Conservation (phyloP, 2,329 filamentous ascomycete species). For the Sporothrix protearum region DNA sequence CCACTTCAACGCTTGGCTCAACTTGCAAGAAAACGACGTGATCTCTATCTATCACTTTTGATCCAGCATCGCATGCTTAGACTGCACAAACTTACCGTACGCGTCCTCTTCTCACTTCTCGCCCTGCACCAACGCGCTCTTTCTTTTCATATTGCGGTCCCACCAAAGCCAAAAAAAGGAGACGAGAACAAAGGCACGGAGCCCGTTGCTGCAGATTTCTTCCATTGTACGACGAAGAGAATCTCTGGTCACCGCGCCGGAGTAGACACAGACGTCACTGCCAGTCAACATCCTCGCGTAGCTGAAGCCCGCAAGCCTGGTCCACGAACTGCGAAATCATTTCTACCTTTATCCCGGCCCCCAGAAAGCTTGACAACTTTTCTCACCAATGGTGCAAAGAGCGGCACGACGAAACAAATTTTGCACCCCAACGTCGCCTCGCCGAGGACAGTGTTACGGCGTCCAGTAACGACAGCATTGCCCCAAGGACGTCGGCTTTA, state of each 20-base stretch:
- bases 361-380: not conserved
- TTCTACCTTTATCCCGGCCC: not conserved
- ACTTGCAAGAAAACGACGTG: not conserved
- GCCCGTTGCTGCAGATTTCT: not conserved
- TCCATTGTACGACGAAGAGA: not conserved
- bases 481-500: not conserved
- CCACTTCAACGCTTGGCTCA: not conserved
- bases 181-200: not conserved
- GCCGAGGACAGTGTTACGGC: not conserved
- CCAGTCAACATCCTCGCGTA: not conserved
- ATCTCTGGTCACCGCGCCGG: not conserved
- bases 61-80: not conserved
- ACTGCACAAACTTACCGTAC: not conserved
- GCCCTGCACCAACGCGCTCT: not conserved
- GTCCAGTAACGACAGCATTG: not conserved
- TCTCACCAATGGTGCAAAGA: constrained; percentile 14
- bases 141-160: not conserved
- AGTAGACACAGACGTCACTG: not conserved
- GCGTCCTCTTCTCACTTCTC: not conserved
- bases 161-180: not conserved
- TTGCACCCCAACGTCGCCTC: not conserved
- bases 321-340: no score
- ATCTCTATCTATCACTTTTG: not conserved
- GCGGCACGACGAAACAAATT: not conserved
- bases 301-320: no score